phyloP scores from a whole-genome alignment of 495 filamentous ascomycete genomes.

The Choiromyces venosus region DNA sequence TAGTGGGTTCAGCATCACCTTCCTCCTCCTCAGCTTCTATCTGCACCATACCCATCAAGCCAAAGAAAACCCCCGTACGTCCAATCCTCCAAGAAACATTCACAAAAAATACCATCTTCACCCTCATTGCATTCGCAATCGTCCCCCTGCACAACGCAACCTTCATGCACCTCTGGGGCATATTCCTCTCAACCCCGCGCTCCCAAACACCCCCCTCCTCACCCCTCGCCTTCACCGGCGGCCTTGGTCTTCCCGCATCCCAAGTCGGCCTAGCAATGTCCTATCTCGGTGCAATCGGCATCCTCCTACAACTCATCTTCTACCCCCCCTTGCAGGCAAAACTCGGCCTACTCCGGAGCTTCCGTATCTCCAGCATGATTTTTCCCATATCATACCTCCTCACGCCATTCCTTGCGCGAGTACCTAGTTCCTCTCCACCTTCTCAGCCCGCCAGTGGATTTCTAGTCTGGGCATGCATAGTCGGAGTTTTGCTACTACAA shows the following conservation, averaged over 20 bases:
- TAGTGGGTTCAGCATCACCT: conserved; percentile 28
- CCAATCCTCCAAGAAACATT: conserved; percentile 57
- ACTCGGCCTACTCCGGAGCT: conserved; percentile 58
- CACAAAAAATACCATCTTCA: conserved; percentile 57
- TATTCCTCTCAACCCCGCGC: conserved; percentile 63
- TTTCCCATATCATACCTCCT: conserved; percentile 64
- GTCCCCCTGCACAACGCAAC: conserved; percentile 67
- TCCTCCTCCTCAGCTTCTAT: conserved; percentile 41
- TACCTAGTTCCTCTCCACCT: conserved; percentile 47
- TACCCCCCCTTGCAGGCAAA: conserved; percentile 59
- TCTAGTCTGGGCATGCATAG: conserved; percentile 56
- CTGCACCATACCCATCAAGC: conserved; percentile 20
- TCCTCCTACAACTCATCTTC: conserved; percentile 62
- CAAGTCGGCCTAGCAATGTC: conserved; percentile 65
- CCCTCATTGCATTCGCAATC: conserved; percentile 59
- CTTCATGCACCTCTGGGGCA: conserved; percentile 66
- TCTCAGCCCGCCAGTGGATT: conserved; percentile 37
- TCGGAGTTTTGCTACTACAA: conserved; percentile 58
- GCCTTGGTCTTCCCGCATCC: conserved; percentile 59
- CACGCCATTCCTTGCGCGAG: conserved; percentile 60
- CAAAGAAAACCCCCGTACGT: conserved; percentile 42
- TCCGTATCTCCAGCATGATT: conserved; percentile 55
- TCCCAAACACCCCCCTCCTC: conserved; percentile 46
- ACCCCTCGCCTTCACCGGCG: conserved; percentile 61
- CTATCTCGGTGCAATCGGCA: conserved; percentile 62